Conservation (phyloP, 2,329 filamentous ascomycete genomes). For the Macrophomina phaseolina region DNA sequence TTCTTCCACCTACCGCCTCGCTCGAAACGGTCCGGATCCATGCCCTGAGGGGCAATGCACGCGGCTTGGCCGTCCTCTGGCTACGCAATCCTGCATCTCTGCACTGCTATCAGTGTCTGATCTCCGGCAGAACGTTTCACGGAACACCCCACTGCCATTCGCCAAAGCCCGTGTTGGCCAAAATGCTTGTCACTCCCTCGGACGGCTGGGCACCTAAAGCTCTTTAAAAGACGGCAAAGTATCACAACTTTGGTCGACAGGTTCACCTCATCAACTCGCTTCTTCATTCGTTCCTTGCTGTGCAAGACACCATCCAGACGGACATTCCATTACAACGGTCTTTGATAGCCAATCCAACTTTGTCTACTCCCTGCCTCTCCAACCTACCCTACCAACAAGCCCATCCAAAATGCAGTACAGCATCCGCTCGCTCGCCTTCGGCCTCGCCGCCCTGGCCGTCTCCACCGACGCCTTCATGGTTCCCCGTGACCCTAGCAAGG, state of each 20-base stretch:
- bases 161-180: background rate
- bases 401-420: conserved; percentile 25
- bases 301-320: conserved; percentile 22
- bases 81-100: conserved; percentile 10
- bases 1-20: conserved; percentile 25
- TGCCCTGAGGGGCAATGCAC: background rate
- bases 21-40: background rate
- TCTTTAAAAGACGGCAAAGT: background rate
- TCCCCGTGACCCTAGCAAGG: conserved; percentile 3
- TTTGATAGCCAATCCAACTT: conserved; percentile 23
- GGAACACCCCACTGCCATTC: conserved; percentile 3
- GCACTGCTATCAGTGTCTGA: background rate
- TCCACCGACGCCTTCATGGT: conserved; percentile 26
- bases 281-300: conserved; percentile 25
- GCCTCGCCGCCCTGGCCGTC: conserved; percentile 12
- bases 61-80: background rate
- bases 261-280: conserved; percentile 24
- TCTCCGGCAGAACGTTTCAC: conserved; percentile 13
- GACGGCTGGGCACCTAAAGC: background rate
- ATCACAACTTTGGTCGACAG: conserved; percentile 1
- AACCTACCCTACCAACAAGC: background rate
- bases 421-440: conserved; percentile 25
- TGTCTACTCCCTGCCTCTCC: conserved; percentile 4
- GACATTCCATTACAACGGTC: conserved; percentile 3
- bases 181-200: background rate